phyloP scores from a whole-genome alignment of 257 asterid genomes.

The Coffea eugenioides region DNA sequence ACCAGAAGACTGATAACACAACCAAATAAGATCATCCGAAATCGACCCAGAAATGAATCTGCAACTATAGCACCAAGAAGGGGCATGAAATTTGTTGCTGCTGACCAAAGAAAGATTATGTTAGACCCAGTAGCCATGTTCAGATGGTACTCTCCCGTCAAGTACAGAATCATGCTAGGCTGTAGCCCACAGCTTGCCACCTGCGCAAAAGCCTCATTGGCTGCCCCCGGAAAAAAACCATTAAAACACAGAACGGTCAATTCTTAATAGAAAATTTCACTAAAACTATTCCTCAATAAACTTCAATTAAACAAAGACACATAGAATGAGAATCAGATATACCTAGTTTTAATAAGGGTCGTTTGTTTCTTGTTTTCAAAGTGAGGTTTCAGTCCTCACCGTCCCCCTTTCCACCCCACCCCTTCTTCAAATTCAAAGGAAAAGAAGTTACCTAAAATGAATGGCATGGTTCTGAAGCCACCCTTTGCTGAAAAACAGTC shows the following conservation, averaged over 20 bases:
- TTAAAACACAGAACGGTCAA: neutral
- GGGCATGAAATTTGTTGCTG: conserved; percentile 55
- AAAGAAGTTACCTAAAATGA: conserved; percentile 47
- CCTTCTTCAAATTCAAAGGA: neutral
- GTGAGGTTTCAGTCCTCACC: neutral
- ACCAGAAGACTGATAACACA: conserved; percentile 57
- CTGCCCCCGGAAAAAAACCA: conserved; percentile 24
- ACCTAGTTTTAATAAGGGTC: neutral
- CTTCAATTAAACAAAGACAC: neutral
- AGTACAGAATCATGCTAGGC: conserved; percentile 64
- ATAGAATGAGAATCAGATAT: neutral
- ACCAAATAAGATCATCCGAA: conserved; percentile 55
- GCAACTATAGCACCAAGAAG: conserved; percentile 58
- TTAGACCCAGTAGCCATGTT: conserved; percentile 51
- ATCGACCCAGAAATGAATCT: conserved; percentile 65
- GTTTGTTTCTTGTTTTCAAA: neutral
- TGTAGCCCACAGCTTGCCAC: conserved; percentile 48
- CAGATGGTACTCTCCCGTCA: conserved; percentile 58
- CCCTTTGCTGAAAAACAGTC: conserved; percentile 38
- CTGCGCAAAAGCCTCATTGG: conserved; percentile 51
- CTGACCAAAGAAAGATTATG: conserved; percentile 57
- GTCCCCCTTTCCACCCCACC: too few relatives aligned
- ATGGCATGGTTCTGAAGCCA: conserved; percentile 71
- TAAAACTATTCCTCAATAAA: neutral
- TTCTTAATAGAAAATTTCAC: neutral